phyloP scores from a whole-genome alignment of 2,329 filamentous ascomycete species.

The Hansfordia pulvinata region DNA sequence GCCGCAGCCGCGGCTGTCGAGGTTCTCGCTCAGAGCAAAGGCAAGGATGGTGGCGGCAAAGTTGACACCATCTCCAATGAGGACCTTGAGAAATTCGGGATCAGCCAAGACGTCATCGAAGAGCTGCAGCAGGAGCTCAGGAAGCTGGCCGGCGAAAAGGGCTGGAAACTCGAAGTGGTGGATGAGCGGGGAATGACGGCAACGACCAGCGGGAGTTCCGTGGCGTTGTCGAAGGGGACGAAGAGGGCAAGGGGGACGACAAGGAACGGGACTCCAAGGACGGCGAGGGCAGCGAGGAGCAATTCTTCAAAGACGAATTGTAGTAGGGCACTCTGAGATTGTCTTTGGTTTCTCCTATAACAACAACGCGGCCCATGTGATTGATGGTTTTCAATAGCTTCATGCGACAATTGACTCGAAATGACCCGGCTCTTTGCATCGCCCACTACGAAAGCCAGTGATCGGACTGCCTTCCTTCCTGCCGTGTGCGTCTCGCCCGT shows the following conservation, averaged over 20 bases:
- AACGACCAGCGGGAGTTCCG: conserved; percentile 50
- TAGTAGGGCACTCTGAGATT: conserved; percentile 14
- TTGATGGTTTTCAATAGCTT: too few relatives aligned
- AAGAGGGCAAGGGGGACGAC: conserved; percentile 19
- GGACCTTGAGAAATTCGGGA: conserved; percentile 53
- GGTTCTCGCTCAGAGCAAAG: conserved; percentile 28
- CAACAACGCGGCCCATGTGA: too few relatives aligned
- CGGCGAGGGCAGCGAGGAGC: conserved; percentile 32
- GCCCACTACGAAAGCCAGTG: conserved; percentile 1
- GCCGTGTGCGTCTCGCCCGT: neutral
- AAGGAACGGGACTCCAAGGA: conserved; percentile 10
- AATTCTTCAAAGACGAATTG: conserved; percentile 39
- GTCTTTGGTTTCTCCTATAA: too few relatives aligned
- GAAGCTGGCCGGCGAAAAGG: conserved; percentile 53
- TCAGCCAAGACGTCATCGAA: conserved; percentile 55
- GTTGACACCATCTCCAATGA: conserved; percentile 47
- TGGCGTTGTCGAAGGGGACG: conserved; percentile 51
- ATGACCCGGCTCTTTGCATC: too few relatives aligned
- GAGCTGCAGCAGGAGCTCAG: conserved; percentile 55
- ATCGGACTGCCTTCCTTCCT: conserved; percentile 1
- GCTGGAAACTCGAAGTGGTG: conserved; percentile 72
- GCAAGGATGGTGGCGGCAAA: conserved; percentile 45
- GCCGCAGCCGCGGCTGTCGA: conserved; percentile 20
- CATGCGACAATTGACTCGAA: too few relatives aligned
- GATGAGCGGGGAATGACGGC: conserved; percentile 53